phyloP scores from a whole-genome alignment of 1,284 basidiomycete genomes.

The Cutaneotrichosporon sp. region DNA sequence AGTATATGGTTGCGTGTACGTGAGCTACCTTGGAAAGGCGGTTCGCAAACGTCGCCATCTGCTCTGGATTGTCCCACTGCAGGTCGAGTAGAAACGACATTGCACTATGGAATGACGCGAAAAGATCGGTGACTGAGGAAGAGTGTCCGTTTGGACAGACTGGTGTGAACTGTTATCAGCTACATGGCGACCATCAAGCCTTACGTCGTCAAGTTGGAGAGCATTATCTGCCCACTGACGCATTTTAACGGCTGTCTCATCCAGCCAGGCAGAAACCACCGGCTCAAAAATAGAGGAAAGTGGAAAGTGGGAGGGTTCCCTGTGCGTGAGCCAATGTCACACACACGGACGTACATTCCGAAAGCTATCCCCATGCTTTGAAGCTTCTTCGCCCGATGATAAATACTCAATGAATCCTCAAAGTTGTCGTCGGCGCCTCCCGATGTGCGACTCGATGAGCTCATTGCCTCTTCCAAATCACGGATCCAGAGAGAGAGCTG shows the following conservation, averaged over 20 bases:
- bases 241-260: conserved; percentile 85
- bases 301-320: conserved; percentile 53
- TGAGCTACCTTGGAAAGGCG: conserved; percentile 66
- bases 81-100: conserved; percentile 82
- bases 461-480: conserved; percentile 63
- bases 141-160: conserved; percentile 80
- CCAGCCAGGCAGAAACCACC: conserved; percentile 83
- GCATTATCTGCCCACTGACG: conserved; percentile 89
- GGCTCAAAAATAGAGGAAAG: conserved; percentile 74
- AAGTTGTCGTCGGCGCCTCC: conserved; percentile 63
- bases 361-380: conserved; percentile 75
- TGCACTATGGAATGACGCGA: conserved; percentile 87
- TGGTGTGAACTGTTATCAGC: conserved; percentile 62
- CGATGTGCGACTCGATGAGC: conserved; percentile 5
- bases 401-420: conserved; percentile 82
- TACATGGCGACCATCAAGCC: conserved; percentile 1
- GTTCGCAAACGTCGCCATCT: conserved; percentile 85
- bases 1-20: neutral
- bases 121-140: conserved; percentile 92
- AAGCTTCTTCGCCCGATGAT: conserved; percentile 57
- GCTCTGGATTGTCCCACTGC: conserved; percentile 85
- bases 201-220: conserved; percentile 77
- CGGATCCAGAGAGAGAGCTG: conserved; percentile 67
- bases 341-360: conserved; percentile 24
- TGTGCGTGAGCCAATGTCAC: neutral